Conservation (phyloP, 768 basidiomycete genomes). For the Trametes cubensis region DNA sequence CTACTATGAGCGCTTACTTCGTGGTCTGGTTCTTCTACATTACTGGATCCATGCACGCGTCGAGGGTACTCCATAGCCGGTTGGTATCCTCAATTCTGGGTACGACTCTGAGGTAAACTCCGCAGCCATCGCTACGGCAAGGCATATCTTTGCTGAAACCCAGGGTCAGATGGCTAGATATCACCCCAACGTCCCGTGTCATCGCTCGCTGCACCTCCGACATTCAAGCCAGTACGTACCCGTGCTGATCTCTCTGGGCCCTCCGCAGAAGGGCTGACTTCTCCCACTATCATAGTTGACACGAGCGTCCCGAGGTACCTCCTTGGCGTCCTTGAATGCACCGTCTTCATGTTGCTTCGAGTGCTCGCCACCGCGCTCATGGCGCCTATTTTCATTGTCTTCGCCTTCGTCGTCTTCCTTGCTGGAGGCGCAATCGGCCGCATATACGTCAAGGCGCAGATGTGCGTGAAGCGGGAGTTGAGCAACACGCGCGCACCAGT, state of each 20-base stretch:
- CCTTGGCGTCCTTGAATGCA: conserved; percentile 34
- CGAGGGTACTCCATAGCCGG: conserved; percentile 52
- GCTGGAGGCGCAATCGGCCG: conserved; percentile 49
- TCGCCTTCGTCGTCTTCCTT: conserved; percentile 39
- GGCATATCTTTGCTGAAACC: not conserved
- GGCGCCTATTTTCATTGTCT: conserved; percentile 44
- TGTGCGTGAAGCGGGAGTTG: conserved; percentile 60
- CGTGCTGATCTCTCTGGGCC: not conserved
- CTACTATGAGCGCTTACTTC: conserved; percentile 37
- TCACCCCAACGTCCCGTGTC: conserved; percentile 57
- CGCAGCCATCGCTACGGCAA: not conserved
- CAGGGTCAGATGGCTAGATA: conserved; percentile 49
- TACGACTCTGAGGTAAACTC: conserved; percentile 56
- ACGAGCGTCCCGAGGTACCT: conserved; percentile 36
- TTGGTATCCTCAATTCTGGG: conserved; percentile 58
- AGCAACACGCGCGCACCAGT: conserved; percentile 53
- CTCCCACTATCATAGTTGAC: conserved; percentile 34
- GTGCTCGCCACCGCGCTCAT: conserved; percentile 41
- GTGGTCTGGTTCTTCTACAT: conserved; percentile 43
- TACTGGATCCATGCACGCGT: conserved; percentile 55
- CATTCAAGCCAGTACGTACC: conserved; percentile 42
- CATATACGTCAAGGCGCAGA: conserved; percentile 58
- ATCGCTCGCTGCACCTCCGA: conserved; percentile 70
- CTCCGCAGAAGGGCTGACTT: not conserved
- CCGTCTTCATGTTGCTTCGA: conserved; percentile 39